These are phyloP conservation scores for Termitomyces sp. DNA, from an alignment of 768 basidiomycete genomes.

Conservation along the genomic window DNA sequence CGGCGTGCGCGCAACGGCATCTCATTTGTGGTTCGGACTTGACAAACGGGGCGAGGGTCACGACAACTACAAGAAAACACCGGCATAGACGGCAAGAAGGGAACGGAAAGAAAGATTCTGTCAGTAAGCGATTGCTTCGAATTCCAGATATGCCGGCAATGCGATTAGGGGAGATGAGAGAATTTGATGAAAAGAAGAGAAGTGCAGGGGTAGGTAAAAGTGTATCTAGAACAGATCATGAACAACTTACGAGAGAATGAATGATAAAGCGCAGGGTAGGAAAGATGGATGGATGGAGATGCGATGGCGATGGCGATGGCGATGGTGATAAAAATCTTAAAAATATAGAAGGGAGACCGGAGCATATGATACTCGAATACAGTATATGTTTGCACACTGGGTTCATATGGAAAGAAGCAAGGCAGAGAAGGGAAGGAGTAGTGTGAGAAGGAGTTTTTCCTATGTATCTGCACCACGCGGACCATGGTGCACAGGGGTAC, in stretches of 20 bases:
- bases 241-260: background rate
- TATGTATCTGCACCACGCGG: background rate
- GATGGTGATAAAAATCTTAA: background rate
- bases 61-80: slow-evolving; percentile 33
- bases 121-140: slow-evolving; percentile 9
- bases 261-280: background rate
- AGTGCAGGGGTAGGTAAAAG: slow-evolving; percentile 1
- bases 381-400: background rate
- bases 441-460: background rate
- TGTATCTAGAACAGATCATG: background rate
- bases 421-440: background rate
- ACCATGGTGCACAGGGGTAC: background rate
- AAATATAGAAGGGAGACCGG: background rate
- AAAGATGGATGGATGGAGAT: slow-evolving; percentile 7
- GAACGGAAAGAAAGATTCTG: slow-evolving; percentile 16
- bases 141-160: background rate
- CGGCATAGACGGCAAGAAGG: background rate
- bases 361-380: background rate
- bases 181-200: slow-evolving; percentile 4
- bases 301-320: background rate
- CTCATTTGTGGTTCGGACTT: background rate
- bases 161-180: background rate
- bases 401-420: background rate
- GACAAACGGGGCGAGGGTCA: background rate
- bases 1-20: background rate